Conservation (phyloP, 176 grass and related monocot species). For the Bothriochloa decipiens region DNA sequence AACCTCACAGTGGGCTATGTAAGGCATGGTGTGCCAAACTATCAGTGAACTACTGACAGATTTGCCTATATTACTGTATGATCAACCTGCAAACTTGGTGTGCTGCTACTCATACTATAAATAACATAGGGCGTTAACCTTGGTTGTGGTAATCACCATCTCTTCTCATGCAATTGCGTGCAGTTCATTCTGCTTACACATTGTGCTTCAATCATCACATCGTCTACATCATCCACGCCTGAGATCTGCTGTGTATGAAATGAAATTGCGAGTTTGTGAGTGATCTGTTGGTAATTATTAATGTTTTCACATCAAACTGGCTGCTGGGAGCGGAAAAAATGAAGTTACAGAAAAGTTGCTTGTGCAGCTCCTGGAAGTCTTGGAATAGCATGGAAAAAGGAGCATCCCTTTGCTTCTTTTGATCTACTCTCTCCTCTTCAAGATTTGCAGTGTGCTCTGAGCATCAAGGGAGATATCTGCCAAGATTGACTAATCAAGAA, state of each 20-base stretch:
- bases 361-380: neutral
- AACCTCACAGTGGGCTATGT: neutral
- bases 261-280: neutral
- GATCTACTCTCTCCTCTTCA: neutral
- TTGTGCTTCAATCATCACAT: neutral
- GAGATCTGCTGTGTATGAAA: neutral
- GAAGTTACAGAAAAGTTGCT: neutral
- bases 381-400: neutral
- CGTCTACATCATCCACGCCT: neutral
- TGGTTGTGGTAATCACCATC: neutral
- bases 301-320: neutral
- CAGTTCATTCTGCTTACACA: neutral
- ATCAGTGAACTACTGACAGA: slow-evolving; percentile 5
- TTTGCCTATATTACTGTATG: neutral
- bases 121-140: slow-evolving; percentile 1
- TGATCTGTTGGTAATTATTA: neutral
- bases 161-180: neutral
- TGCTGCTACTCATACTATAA: slow-evolving; percentile 6
- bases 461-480: no score
- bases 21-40: slow-evolving; percentile 10
- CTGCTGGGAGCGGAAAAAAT: neutral
- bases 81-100: slow-evolving; percentile 16
- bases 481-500: no score
- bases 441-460: no score
- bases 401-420: no score